Evolutionary conservation across 2,329 filamentous ascomycete genomes (phyloP), one percentile per base, ranked within the genome.

Genomic region (Cladosporium halotolerans): DNA sequence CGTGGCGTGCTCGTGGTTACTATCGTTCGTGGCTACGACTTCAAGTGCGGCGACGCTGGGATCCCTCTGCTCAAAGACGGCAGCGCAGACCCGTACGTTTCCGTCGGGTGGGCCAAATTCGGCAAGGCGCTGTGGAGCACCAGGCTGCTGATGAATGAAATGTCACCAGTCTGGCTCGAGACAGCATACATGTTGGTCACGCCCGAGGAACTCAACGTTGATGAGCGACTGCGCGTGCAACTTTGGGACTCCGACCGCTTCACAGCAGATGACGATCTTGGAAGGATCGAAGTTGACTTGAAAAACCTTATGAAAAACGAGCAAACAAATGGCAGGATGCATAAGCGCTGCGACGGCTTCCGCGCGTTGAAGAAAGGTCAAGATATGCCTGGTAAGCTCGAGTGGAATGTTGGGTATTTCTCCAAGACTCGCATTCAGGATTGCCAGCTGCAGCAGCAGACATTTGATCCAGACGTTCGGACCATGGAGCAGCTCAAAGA

Each of bases 81-180:
- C 8, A 80, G 81, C 5, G 82, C 84, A 9, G 86, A 90, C 67
- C 76, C 83, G 0, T 89, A 89, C 58, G 79, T 88, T 13, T 83
- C 82, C 1, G 82, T 88, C 7, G 84, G 82, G 1, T 90, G 86
- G 85, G 85, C 84, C 18, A 90, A 89, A 64, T 89, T 89, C 64
- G 85, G 85, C 49, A 86, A 86, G 62, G 81, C 81, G 45, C 74
- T 85, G 54, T 84, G 72, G 64, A 84, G 76, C 49, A 89, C 85
- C 0, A 78, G 86, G 45, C 78, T 89, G 40, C 75, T 89, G 18
- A 68, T 77, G 38, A 75, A 76, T 1, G 82, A 88, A 44, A 84
- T 87, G 73, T 73, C 85, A 31, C 86, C 86, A 0, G 74, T 73
- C 43, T 89, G 86, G 85, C 76, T 87, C 33, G 86, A 90, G 66